Evolutionary conservation across 495 filamentous ascomycete genomes (phyloP), one percentile per base, ranked within the genome.

Genomic region (Mytilinidion resinicola): DNA sequence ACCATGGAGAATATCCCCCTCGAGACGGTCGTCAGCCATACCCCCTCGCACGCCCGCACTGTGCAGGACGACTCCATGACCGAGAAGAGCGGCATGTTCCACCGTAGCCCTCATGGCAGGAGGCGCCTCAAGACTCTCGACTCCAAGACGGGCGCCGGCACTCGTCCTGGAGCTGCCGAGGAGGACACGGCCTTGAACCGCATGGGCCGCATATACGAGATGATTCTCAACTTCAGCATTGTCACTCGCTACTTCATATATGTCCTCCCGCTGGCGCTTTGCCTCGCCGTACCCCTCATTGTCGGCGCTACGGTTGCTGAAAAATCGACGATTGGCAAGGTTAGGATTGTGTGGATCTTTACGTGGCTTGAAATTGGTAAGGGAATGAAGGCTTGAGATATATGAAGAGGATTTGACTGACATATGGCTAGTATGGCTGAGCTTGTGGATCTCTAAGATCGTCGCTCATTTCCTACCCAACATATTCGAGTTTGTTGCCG

Each of bases 241-340:
- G 68, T 95, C 63, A 95, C 87, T 51, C 82, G 91, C 30, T 98
- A 97, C 67, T 76, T 96, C 46, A 78, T 98, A 51, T 96, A 96
- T 69, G 83, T 97, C 54, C 69, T 88, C 15, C 93, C 93, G 1
- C 69, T 97, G 34, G 88, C 82, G 34, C 12, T 85, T 1, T 68
- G 88, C 21, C 82, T 98, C 57, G 87, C 90, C 2, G 73, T 90
- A 19, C 91, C 91, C 11, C 88, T 96, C 55, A 80, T 96, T 57
- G 74, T 93, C 36, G 82, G 86, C n/a, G 80, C 84, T 37, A 83
- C 76, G 71, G 59, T 74, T 51, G 68, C 74, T 3, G 71, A 67
- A 6, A 47, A 19, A 7, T 43, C 51, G 37, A 72, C 71, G 6
- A 83, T 89, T 62, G 84, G 78, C 0, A 80, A 81, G 9, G 86